phyloP scores from a whole-genome alignment of 768 basidiomycete species.

The Pholiota molesta region DNA sequence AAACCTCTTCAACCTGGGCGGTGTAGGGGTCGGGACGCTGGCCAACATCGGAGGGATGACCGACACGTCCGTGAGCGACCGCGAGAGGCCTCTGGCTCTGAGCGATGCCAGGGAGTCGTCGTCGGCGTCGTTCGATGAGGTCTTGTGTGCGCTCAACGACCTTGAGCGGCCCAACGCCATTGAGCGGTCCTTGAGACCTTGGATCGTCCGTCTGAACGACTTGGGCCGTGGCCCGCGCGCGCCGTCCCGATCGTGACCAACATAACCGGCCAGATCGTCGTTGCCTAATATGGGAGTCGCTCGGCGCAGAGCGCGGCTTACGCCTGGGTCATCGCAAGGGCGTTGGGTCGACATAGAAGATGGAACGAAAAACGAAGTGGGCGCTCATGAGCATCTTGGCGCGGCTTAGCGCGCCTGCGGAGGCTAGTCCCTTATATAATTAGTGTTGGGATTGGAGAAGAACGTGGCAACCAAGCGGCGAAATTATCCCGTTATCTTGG shows the following conservation, averaged over 20 bases:
- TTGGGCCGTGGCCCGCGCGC: conserved; percentile 2
- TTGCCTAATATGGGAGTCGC: neutral
- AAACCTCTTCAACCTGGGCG: neutral
- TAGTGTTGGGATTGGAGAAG: neutral
- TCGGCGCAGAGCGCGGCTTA: neutral
- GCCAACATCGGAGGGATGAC: conserved; percentile 44
- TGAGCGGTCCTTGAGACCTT: conserved; percentile 6
- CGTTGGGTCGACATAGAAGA: neutral
- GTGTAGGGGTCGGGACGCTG: conserved; percentile 47
- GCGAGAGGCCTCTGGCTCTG: conserved; percentile 9
- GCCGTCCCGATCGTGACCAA: neutral
- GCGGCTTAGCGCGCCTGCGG: neutral
- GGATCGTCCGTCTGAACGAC: conserved; percentile 4
- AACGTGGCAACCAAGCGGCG: neutral
- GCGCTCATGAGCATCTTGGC: neutral
- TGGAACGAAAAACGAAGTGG: neutral
- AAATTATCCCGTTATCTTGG: neutral
- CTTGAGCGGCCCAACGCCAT: conserved; percentile 1
- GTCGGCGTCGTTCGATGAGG: neutral
- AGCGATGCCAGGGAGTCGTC: neutral
- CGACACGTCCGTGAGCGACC: conserved; percentile 11
- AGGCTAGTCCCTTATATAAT: neutral
- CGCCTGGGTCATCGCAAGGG: neutral
- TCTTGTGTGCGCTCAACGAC: neutral
- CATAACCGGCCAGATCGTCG: neutral